Conservation (phyloP, 1,284 basidiomycete genomes). For the Trametes pubescens region DNA sequence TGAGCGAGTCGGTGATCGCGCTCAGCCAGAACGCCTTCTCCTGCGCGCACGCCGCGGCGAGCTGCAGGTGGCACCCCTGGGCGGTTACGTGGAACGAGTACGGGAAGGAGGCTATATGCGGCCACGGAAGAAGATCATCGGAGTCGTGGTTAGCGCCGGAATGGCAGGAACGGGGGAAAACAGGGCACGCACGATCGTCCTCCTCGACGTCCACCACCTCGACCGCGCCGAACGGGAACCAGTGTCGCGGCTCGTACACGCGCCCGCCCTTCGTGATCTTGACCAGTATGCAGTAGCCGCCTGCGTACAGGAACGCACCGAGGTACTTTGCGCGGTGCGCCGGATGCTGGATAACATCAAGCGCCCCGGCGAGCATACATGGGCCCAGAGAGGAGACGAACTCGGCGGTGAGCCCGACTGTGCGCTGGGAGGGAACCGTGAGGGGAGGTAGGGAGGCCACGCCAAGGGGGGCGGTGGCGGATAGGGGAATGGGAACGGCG, state of each 20-base stretch:
- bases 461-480: background rate
- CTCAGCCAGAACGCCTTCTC: slow-evolving; percentile 89
- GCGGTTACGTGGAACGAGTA: slow-evolving; percentile 81
- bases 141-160: slow-evolving; percentile 7
- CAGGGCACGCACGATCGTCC: slow-evolving; percentile 64
- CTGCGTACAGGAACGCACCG: slow-evolving; percentile 87
- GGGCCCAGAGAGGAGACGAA: slow-evolving; percentile 77
- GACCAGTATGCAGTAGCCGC: slow-evolving; percentile 85
- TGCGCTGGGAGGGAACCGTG: slow-evolving; percentile 16
- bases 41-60: slow-evolving; percentile 80
- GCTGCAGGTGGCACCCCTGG: slow-evolving; percentile 78
- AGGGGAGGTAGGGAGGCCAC: slow-evolving; percentile 13
- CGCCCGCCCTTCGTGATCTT: slow-evolving; percentile 82
- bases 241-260: slow-evolving; percentile 86
- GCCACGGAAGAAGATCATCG: background rate
- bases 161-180: background rate
- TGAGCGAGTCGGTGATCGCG: slow-evolving; percentile 61
- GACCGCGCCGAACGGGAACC: slow-evolving; percentile 81
- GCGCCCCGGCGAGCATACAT: slow-evolving; percentile 80
- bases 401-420: slow-evolving; percentile 47
- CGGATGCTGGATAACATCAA: slow-evolving; percentile 82
- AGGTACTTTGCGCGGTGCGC: slow-evolving; percentile 82
- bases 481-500: slow-evolving; percentile 13
- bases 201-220: slow-evolving; percentile 75
- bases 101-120: slow-evolving; percentile 69